Conservation (phyloP, 768 basidiomycete genomes). For the Boletus pseudopeckii region DNA sequence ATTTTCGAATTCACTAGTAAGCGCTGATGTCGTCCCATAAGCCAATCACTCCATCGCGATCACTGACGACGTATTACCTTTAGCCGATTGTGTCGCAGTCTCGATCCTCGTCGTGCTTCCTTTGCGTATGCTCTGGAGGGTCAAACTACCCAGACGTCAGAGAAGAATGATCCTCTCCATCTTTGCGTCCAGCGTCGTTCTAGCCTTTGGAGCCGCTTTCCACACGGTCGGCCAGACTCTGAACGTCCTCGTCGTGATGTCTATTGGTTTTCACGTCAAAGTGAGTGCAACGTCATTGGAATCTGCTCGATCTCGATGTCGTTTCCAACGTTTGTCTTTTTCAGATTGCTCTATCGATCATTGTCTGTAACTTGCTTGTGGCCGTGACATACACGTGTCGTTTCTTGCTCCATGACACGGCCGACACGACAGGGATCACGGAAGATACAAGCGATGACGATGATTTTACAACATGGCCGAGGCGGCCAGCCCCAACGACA, state of each 20-base stretch:
- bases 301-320: not conserved
- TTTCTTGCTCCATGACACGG: not conserved
- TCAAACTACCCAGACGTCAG: constrained; percentile 15
- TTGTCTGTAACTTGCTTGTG: constrained; percentile 14
- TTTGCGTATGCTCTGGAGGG: constrained; percentile 13
- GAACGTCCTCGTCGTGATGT: not conserved
- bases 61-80: not conserved
- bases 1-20: too few relatives aligned
- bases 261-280: not conserved
- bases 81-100: constrained; percentile 9
- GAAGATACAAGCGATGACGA: not conserved
- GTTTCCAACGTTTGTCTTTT: too few relatives aligned
- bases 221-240: not conserved
- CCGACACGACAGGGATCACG: not conserved
- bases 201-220: constrained; percentile 7
- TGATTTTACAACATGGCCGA: constrained; percentile 5
- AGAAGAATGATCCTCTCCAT: constrained; percentile 4
- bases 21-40: too few relatives aligned
- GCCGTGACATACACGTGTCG: constrained; percentile 9
- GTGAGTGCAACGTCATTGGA: not conserved
- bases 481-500: not conserved
- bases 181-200: constrained; percentile 10
- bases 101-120: constrained; percentile 7
- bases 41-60: not conserved
- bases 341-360: constrained; percentile 4